These are phyloP conservation scores for Yamadazyma sp. DNA, from an alignment of 805 yeast genomes.

Conservation along the genomic window DNA sequence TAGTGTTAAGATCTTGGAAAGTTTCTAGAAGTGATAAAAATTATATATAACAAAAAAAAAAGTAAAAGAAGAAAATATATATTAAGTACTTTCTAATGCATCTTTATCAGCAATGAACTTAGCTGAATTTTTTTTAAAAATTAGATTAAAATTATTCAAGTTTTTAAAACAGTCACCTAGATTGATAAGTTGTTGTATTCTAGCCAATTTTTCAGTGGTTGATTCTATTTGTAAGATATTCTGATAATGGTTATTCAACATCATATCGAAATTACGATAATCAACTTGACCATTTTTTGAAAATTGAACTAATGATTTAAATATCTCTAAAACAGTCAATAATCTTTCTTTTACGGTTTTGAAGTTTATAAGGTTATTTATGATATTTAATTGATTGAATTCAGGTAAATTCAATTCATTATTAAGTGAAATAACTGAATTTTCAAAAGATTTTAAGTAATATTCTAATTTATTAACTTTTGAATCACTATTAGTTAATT, in stretches of 20 bases:
- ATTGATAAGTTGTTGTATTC: slow-evolving; percentile 46
- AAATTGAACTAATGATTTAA: slow-evolving; percentile 29
- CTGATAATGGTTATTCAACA: slow-evolving; percentile 6
- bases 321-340: slow-evolving; percentile 44
- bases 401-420: slow-evolving; percentile 35
- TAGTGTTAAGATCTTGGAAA: too few relatives aligned
- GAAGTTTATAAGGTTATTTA: slow-evolving; percentile 39
- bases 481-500: slow-evolving; percentile 14
- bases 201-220: slow-evolving; percentile 36
- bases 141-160: slow-evolving; percentile 47
- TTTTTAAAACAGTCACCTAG: slow-evolving; percentile 53
- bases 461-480: slow-evolving; percentile 49
- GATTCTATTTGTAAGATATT: slow-evolving; percentile 13
- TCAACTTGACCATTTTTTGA: slow-evolving; percentile 8
- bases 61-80: too few relatives aligned
- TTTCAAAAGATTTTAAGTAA: slow-evolving; percentile 57
- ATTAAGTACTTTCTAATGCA: not conserved
- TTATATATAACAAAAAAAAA: too few relatives aligned
- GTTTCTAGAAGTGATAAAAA: too few relatives aligned
- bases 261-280: slow-evolving; percentile 8
- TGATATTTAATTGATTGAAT: slow-evolving; percentile 17
- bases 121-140: slow-evolving; percentile 47
- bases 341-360: slow-evolving; percentile 46
- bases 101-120: slow-evolving; percentile 13
- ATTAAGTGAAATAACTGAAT: slow-evolving; percentile 55